Evolutionary conservation across 23 red algal species (phyloP).

Genomic region (Pyropia yezoensis): DNA sequence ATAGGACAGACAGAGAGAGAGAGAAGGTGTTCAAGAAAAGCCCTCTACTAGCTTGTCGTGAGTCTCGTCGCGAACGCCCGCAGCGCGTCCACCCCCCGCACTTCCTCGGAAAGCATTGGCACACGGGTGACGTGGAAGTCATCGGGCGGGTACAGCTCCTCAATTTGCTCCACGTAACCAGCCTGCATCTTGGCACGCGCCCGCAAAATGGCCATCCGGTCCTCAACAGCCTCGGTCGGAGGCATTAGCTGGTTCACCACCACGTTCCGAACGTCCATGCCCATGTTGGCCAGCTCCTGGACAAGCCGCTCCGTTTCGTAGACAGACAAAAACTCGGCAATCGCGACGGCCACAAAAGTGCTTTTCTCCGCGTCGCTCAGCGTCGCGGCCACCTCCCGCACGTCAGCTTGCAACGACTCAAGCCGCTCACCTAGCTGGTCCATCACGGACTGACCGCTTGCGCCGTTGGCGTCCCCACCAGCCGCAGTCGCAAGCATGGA

Average conservation of each 20-base stretch:
- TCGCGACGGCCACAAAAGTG: constrained; percentile 89
- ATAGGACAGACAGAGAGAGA: too few relatives aligned
- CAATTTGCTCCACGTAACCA: constrained; percentile 79
- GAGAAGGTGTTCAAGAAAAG: too few relatives aligned
- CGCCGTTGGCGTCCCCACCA: constrained; percentile 26
- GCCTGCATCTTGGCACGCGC: constrained; percentile 76
- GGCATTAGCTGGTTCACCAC: constrained; percentile 94
- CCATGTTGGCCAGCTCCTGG: constrained; percentile 82
- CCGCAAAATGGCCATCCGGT: constrained; percentile 32
- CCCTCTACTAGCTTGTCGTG: background rate
- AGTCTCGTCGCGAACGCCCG: constrained; percentile 25
- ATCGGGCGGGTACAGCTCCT: constrained; percentile 84
- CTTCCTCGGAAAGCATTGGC: constrained; percentile 72
- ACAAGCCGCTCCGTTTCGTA: constrained; percentile 99
- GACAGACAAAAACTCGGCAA: constrained; percentile 96
- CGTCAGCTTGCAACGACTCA: constrained; percentile 15
- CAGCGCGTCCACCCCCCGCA: constrained; percentile 70
- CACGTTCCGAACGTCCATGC: constrained; percentile 87
- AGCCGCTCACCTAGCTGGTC: constrained; percentile 56
- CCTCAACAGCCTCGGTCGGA: constrained; percentile 31
- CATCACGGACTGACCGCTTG: background rate
- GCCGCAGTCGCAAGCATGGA: constrained; percentile 47
- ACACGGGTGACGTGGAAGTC: constrained; percentile 68
- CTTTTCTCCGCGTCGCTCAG: constrained; percentile 71
- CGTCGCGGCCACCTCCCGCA: constrained; percentile 63